These are phyloP conservation scores for Xanthoconium separans DNA, from an alignment of 1,284 basidiomycete species.

Conservation along the genomic window DNA sequence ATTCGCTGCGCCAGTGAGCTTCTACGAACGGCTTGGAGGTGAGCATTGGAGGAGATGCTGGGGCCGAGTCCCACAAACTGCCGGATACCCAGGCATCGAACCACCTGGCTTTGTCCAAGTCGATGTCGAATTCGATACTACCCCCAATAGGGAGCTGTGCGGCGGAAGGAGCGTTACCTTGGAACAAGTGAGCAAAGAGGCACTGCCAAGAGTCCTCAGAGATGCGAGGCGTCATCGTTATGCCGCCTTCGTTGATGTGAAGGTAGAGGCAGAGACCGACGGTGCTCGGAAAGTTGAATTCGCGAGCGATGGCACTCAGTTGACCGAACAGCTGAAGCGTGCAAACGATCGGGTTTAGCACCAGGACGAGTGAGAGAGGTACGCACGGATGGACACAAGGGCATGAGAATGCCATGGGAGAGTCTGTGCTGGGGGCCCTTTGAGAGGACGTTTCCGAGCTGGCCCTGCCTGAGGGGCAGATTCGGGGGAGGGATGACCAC, in stretches of 20 bases:
- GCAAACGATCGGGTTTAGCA: background rate
- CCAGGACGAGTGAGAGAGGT: background rate
- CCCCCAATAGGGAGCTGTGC: conserved; percentile 60
- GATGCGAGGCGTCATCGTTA: conserved; percentile 62
- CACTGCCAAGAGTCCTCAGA: conserved; percentile 75
- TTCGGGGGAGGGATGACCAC: conserved; percentile 65
- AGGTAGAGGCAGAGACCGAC: conserved; percentile 72
- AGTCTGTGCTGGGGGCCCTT: conserved; percentile 60
- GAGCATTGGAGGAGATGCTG: conserved; percentile 37
- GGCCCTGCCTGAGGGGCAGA: conserved; percentile 58
- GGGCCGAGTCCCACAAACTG: conserved; percentile 30
- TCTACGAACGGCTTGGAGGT: conserved; percentile 38
- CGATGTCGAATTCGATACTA: conserved; percentile 77
- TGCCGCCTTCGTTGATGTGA: conserved; percentile 55
- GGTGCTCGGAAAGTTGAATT: conserved; percentile 77
- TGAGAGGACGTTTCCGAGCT: conserved; percentile 58
- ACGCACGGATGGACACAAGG: conserved; percentile 71
- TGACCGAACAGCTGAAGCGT: conserved; percentile 66
- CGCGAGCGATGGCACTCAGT: conserved; percentile 71
- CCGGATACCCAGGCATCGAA: conserved; percentile 64
- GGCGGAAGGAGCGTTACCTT: conserved; percentile 40
- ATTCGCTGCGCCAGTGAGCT: conserved; percentile 49
- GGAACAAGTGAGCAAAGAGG: conserved; percentile 66
- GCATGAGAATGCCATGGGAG: conserved; percentile 70
- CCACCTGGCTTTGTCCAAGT: conserved; percentile 69